Conservation (phyloP, 2,329 filamentous ascomycete genomes). For the Biscogniauxia mediterranea region DNA sequence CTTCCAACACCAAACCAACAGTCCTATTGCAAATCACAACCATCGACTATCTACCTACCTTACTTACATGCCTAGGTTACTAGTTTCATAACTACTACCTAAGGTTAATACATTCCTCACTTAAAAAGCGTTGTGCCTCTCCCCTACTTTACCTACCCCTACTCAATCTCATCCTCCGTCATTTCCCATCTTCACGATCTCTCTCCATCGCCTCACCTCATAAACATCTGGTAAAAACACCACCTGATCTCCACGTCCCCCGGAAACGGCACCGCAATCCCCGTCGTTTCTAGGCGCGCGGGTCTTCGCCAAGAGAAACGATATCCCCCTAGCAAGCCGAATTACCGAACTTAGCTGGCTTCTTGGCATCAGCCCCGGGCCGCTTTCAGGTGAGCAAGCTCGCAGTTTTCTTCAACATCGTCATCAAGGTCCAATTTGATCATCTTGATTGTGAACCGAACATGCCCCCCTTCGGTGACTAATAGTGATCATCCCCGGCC, state of each 20-base stretch:
- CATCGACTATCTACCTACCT: too few species aligned
- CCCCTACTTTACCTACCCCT: constrained; percentile 1
- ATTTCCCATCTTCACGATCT: background rate
- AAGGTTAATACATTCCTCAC: background rate
- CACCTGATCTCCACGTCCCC: background rate
- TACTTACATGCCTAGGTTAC: too few species aligned
- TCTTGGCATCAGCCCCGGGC: constrained; percentile 22
- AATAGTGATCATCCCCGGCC: background rate
- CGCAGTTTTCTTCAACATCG: constrained; percentile 16
- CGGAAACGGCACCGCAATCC: background rate
- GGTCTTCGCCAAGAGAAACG: constrained; percentile 17
- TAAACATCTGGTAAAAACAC: background rate
- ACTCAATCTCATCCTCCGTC: background rate
- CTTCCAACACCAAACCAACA: constrained; percentile 7
- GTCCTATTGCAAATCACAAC: constrained; percentile 4
- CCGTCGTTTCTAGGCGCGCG: constrained; percentile 16
- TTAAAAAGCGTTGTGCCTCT: constrained; percentile 1
- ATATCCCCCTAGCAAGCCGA: constrained; percentile 1
- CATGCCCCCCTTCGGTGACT: background rate
- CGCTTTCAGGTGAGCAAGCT: constrained; percentile 25
- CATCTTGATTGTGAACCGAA: background rate
- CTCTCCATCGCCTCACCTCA: background rate
- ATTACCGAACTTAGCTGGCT: constrained; percentile 11
- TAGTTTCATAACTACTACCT: background rate
- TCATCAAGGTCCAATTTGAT: constrained; percentile 16